phyloP scores from a whole-genome alignment of 2,329 filamentous ascomycete genomes.

The Monosporascus sp. region DNA sequence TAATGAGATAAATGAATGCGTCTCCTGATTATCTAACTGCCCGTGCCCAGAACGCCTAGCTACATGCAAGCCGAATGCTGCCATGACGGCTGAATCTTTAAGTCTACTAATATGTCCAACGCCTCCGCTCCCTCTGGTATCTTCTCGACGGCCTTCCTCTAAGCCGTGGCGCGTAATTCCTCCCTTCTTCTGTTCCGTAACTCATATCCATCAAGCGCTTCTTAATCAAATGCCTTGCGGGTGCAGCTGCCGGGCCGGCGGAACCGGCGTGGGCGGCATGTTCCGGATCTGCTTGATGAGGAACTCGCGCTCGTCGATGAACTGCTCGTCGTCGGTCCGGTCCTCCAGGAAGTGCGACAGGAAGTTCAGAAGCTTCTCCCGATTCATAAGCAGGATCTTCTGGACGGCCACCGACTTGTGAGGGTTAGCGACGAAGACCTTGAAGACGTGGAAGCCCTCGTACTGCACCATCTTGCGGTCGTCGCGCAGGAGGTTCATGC shows the following conservation, averaged over 20 bases:
- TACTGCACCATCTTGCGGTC: conserved; percentile 99
- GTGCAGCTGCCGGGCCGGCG: conserved; percentile 37
- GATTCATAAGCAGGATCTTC: conserved; percentile 93
- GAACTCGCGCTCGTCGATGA: conserved; percentile 96
- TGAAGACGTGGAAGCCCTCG: conserved; percentile 98
- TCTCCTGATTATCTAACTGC: conserved; percentile 1
- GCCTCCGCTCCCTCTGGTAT: not conserved
- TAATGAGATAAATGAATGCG: not conserved
- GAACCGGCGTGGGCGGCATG: conserved; percentile 55
- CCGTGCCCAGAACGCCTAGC: conserved; percentile 26
- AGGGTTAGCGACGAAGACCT: conserved; percentile 97
- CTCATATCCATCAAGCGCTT: not conserved
- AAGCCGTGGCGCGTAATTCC: not conserved
- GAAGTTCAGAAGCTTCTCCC: conserved; percentile 84
- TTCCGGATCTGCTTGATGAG: conserved; percentile 87
- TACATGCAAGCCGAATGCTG: conserved; percentile 25
- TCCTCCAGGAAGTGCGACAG: conserved; percentile 90
- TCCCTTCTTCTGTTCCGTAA: conserved; percentile 1
- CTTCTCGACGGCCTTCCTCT: not conserved
- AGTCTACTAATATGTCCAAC: conserved; percentile 5
- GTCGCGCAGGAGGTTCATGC: conserved; percentile 94
- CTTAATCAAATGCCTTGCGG: conserved; percentile 21
- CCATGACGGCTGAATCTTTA: conserved; percentile 15
- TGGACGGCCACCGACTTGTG: conserved; percentile 97
- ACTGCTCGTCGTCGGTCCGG: conserved; percentile 94